Conservation (phyloP, 148 eudicot genomes). For the Nepenthes gracilis region DNA sequence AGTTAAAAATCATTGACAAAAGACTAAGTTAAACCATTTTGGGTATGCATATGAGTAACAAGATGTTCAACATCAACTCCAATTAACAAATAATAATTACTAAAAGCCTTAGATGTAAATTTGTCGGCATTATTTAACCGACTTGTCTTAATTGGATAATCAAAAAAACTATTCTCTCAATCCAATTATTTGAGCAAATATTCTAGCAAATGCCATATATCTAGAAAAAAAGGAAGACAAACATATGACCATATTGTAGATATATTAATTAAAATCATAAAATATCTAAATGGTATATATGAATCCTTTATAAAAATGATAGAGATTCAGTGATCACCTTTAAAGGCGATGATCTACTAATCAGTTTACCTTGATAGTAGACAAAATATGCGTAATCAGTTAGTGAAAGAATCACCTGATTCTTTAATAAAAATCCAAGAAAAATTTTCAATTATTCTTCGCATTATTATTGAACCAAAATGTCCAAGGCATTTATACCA, state of each 20-base stretch:
- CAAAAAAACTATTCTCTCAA: slow-evolving; percentile 2
- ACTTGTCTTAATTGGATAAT: slow-evolving; percentile 4
- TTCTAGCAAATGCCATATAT: slow-evolving; percentile 1
- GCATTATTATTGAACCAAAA: not conserved
- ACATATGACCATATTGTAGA: too few relatives aligned
- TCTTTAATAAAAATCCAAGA: not conserved
- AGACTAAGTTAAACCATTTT: not conserved
- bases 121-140: not conserved
- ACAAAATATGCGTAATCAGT: too few relatives aligned
- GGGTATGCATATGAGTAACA: not conserved
- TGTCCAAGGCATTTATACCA: not conserved
- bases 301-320: too few relatives aligned
- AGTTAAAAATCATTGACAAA: not conserved
- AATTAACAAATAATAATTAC: not conserved
- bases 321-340: not conserved
- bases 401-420: not conserved
- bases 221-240: not conserved
- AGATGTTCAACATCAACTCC: not conserved
- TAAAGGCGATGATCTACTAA: too few relatives aligned
- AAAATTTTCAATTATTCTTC: not conserved
- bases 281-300: too few relatives aligned
- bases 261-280: too few relatives aligned
- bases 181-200: not conserved
- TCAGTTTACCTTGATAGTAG: too few relatives aligned
- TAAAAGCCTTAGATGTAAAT: not conserved